Base-by-base conservation (phyloP, 345 rosid species). In the Mangifera indica region DNA sequence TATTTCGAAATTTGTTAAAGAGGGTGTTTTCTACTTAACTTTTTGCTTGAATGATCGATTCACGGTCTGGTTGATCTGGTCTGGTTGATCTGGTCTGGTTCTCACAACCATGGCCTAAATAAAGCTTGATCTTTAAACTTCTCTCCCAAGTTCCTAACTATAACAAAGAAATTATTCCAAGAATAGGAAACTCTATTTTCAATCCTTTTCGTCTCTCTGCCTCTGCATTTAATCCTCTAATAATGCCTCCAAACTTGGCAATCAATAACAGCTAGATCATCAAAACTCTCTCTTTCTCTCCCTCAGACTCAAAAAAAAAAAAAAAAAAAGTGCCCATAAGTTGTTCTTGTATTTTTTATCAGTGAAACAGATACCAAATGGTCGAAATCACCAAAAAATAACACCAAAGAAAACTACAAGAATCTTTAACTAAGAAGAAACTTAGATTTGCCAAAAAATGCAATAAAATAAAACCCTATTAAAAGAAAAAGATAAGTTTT, bases 81-180 rank as follows among this genome's bases (percentile, higher is more conserved):
- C n/a, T n/a, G n/a, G n/a, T n/a, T n/a, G n/a, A n/a, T n/a, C n/a
- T n/a, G n/a, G n/a, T n/a, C n/a, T n/a, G n/a, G n/a, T n/a, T n/a
- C n/a, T n/a, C n/a, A n/a, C n/a, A n/a, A n/a, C n/a, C n/a, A n/a
- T n/a, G n/a, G n/a, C 76, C 45, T 60, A n/a, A 29, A 60, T 21
- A 34, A 69, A 79, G 83, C 86, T 80, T 84, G 78, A 78, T 72
- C 80, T 74, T 81, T 80, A 84, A 83, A 77, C 75, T 55, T 72
- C 72, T 53, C 66, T 78, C 72, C 68, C 42, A n/a, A n/a, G n/a
- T n/a, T n/a, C n/a, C n/a, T n/a, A 45, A 14, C 49, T 68, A 56
- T 34, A 57, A 63, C 74, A 57, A 18, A 71, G 57, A 71, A 69
- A 78, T 46, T 79, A 78, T 72, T 72, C 77, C 17, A 75, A 61